Base-by-base conservation (phyloP, 805 yeast species). In the Wickerhamomyces chaumierensis region DNA sequence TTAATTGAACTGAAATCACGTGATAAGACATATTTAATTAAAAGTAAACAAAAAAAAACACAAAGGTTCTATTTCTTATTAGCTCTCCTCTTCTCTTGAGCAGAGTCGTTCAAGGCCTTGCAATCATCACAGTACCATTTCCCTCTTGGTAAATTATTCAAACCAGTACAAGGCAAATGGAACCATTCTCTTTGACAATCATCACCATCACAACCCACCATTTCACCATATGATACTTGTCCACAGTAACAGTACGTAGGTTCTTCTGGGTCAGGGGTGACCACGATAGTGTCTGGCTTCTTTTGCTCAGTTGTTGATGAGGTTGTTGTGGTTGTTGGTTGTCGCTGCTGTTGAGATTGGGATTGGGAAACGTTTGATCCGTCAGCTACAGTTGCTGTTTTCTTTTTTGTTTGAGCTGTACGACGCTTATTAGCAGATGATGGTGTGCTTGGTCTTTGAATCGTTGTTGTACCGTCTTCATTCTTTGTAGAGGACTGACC, bases 181-280 rank as follows among this genome's bases (percentile, higher is more conserved):
- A 88, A 88, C 97, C 97, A 88, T 58, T 88, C 97, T 39, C 86
- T 68, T 56, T 78, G 78, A 64, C 97, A 90, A 42, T 79, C 76
- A 28, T 84, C 88, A 12, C 96, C 96, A 54, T 92, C 98, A 62
- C 98, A 92, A 2, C 95, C 98, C 43, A 92, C 96, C 98, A 92
- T 92, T 54, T 92, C 97, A 16, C 98, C 98, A 28, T 28, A 28
- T 13, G 31, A 28, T 8, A 28, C 13, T 28, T 28, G 31, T 46
- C 43, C n/a, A 45, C 41, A 18, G 40, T 42, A 29, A 46, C 44
- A 34, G 46, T 50, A 18, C 57, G 55, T n/a, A 50, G 38, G 48
- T 75, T 64, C 50, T 71, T 71, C 48, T 69, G 51, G 41, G 70
- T 66, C 44, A 71, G 49, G 44, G 71, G 63, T 44, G n/a, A n/a